Evolutionary conservation across 352 stramenopile species (phyloP).

Genomic region (Pythium biforme): DNA sequence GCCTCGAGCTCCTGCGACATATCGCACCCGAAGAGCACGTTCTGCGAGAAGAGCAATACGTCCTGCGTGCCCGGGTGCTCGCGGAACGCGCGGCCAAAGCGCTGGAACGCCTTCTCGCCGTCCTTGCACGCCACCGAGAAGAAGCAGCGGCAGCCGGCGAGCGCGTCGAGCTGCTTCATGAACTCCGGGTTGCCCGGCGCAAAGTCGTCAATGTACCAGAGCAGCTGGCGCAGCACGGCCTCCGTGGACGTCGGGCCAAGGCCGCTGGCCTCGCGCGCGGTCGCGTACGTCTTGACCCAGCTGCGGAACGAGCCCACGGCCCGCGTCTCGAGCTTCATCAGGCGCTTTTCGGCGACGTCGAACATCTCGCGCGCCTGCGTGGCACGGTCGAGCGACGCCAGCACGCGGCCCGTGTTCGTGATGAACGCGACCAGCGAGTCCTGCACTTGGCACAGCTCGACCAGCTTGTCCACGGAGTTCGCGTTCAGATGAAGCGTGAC

Average conservation of each 20-base stretch:
- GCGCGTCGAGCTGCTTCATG: slow-evolving; percentile 13
- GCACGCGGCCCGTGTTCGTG: slow-evolving; percentile 7
- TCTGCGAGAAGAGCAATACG: slow-evolving; percentile 19
- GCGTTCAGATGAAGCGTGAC: not conserved
- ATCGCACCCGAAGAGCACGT: slow-evolving; percentile 12
- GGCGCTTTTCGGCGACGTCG: slow-evolving; percentile 21
- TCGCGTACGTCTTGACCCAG: slow-evolving; percentile 19
- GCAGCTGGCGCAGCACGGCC: slow-evolving; percentile 11
- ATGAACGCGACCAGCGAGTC: slow-evolving; percentile 11
- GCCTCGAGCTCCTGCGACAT: slow-evolving; percentile 9
- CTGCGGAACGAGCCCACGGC: slow-evolving; percentile 13
- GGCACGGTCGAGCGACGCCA: slow-evolving; percentile 5
- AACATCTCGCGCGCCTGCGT: slow-evolving; percentile 24
- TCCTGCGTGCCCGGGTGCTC: slow-evolving; percentile 15
- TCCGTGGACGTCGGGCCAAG: slow-evolving; percentile 4
- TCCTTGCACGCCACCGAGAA: slow-evolving; percentile 12
- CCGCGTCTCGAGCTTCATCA: slow-evolving; percentile 20
- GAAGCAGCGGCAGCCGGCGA: slow-evolving; percentile 14
- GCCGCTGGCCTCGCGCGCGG: slow-evolving; percentile 1
- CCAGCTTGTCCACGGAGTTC: slow-evolving; percentile 6
- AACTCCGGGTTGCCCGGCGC: slow-evolving; percentile 2
- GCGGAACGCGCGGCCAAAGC: slow-evolving; percentile 17
- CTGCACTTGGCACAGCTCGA: slow-evolving; percentile 16
- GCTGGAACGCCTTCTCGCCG: slow-evolving; percentile 12
- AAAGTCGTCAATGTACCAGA: slow-evolving; percentile 20